Evolutionary conservation across 2,329 filamentous ascomycete species (phyloP), one percentile per base, ranked within the genome.

Genomic region (Diaporthe eres): DNA sequence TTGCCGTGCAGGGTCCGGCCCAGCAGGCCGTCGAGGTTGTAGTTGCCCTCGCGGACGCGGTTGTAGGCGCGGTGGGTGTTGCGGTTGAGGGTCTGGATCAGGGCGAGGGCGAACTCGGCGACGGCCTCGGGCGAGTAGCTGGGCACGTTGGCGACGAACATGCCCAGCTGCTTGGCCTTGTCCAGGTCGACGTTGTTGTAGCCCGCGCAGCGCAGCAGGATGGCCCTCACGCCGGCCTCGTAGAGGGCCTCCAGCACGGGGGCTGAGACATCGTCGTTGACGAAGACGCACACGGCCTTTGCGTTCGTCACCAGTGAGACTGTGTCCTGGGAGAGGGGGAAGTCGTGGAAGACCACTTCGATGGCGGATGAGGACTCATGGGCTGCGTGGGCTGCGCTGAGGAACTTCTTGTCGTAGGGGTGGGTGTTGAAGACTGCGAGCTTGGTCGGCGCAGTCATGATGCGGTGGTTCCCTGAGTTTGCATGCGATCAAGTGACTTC

Each of bases 121-220:
- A 94, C 92, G 2, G 92, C 90, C 82, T 94, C 90, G 75, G 92
- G 92, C 10, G 91, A 92, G 84, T 94, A 94, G 4, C 90, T 89
- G 1, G 92, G 92, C 47, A 94, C 92, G 76, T 92, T 91, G 78
- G 91, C 91, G 60, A 93, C 91, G 79, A 90, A 89, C 78, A 94
- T 83, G 74, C 88, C 88, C 4, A 91, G 86, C 28, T 82, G 80
- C 78, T 87, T 85, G 73, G 92, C 92, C 1, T 86, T 84, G 25
- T 82, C 81, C 31, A 94, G 88, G 80, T 94, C 90, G 75, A 94
- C 89, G 79, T 93, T 91, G 85, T 94, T 93, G 86, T 87, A 93
- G 74, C 92, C 92, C 2, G 92, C 92, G 82, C 92, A 94, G 71
- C 92, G 91, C 74, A 94, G 86, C 34, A 93, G 88, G 77, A 94